phyloP scores from a whole-genome alignment of 164 flowering plant genomes.

The Nymphaea thermarum region DNA sequence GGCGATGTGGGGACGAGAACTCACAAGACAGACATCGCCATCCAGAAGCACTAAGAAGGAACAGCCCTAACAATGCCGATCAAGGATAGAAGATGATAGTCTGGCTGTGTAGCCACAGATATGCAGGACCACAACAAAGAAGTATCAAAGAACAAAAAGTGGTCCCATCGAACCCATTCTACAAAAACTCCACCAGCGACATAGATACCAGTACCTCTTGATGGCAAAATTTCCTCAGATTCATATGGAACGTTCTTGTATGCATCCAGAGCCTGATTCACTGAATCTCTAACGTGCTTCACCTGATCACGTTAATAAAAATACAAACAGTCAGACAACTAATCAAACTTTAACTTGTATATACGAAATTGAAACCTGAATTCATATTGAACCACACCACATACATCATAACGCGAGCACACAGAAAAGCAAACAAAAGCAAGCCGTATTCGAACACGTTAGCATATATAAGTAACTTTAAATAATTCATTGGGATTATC shows the following conservation, averaged over 20 bases:
- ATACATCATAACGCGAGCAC: too few relatives aligned
- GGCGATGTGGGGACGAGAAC: too few relatives aligned
- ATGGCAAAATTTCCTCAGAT: constrained; percentile 21
- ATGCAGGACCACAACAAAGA: not conserved
- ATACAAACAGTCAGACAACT: not conserved
- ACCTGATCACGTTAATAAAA: constrained; percentile 2
- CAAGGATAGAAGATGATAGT: not conserved
- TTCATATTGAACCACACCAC: too few relatives aligned
- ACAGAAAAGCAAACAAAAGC: too few relatives aligned
- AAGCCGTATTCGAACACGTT: too few relatives aligned
- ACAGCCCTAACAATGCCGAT: not conserved
- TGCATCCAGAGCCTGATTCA: constrained; percentile 11
- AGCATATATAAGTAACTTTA: too few relatives aligned
- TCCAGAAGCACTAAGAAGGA: too few relatives aligned
- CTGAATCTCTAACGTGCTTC: constrained; percentile 10
- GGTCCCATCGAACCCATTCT: not conserved
- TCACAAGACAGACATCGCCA: too few relatives aligned
- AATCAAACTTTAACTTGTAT: too few relatives aligned
- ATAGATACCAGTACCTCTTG: constrained; percentile 36
- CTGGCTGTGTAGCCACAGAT: not conserved
- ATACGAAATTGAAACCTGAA: too few relatives aligned
- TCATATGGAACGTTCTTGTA: constrained; percentile 8
- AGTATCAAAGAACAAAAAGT: not conserved
- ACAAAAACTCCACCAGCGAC: not conserved
- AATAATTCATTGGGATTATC: too few relatives aligned